phyloP scores from a whole-genome alignment of 2,329 filamentous ascomycete genomes.

The Pyricularia grisea region DNA sequence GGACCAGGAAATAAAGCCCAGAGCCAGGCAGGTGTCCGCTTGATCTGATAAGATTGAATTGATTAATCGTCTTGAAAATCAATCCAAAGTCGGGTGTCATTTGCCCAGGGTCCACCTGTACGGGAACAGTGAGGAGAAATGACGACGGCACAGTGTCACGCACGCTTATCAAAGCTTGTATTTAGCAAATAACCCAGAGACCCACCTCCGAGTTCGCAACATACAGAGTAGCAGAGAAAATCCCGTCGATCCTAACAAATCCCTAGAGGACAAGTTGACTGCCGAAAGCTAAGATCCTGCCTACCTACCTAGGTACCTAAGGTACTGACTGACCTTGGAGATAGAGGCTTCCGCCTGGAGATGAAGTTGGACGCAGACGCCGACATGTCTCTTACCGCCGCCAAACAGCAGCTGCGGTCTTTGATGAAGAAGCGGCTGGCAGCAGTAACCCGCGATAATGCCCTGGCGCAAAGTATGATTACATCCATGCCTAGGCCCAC shows the following conservation, averaged over 20 bases:
- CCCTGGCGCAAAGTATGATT: constrained; percentile 60
- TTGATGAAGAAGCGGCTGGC: constrained; percentile 60
- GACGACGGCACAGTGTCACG: neutral
- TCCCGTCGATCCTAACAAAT: neutral
- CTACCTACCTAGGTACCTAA: neutral
- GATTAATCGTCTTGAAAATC: neutral
- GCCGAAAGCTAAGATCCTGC: neutral
- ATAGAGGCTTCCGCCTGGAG: neutral
- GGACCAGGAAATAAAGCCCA: neutral
- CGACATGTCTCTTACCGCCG: constrained; percentile 48
- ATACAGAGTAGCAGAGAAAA: neutral
- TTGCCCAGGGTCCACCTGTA: neutral
- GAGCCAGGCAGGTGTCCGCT: neutral
- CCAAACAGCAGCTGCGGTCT: constrained; percentile 68
- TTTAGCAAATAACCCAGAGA: neutral
- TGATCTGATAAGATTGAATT: constrained; percentile 1
- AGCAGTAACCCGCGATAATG: constrained; percentile 48
- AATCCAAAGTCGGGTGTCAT: neutral
- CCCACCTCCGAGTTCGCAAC: neutral
- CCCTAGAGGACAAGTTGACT: neutral
- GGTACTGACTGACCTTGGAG: neutral
- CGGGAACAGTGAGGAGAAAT: neutral
- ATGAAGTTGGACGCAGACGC: constrained; percentile 1
- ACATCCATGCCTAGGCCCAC: neutral
- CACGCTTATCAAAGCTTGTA: neutral